Evolutionary conservation across 768 basidiomycete genomes (phyloP), one percentile per base, ranked within the genome.

Genomic region (Piloderma croceum): DNA sequence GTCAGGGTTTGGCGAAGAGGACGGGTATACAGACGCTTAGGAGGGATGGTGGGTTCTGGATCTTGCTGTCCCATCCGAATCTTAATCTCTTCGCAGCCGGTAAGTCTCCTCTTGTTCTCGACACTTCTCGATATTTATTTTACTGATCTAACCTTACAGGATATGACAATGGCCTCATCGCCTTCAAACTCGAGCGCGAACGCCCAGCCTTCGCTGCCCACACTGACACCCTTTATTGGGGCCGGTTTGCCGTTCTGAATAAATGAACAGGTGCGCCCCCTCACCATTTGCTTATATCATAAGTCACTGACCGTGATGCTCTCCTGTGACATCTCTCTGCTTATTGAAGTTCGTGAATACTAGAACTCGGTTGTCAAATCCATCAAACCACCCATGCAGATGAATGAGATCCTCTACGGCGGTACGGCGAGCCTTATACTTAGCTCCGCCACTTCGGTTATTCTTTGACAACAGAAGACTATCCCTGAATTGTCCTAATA

Each of bases 111-210:
- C n/a, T n/a, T n/a, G n/a, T n/a, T n/a, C n/a, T n/a, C n/a, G n/a
- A n/a, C n/a, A n/a, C n/a, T n/a, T n/a, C n/a, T n/a, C n/a, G n/a
- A n/a, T n/a, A n/a, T n/a, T n/a, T n/a, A n/a, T n/a, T n/a, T n/a
- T n/a, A n/a, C n/a, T n/a, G n/a, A n/a, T n/a, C n/a, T n/a, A n/a
- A n/a, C n/a, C n/a, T n/a, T n/a, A n/a, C n/a, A n/a, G n/a, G n/a
- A n/a, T n/a, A 99, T 61, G 96, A 99, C 61, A 93, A 83, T 48
- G 96, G 96, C 43, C 70, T 99, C 45, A 98, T 99, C 49, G 96
- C 98, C 31, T 98, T 97, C 81, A 99, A 99, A 65, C 82, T 99
- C 36, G 96, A 99, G 59, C 83, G 96, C 36, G 96, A 99, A 64
- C 81, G 96, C 4, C 96, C 96, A 4, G 93, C 96, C 0, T 99